Conservation (phyloP, 305 asterid species). For the Solanum hybrid region DNA sequence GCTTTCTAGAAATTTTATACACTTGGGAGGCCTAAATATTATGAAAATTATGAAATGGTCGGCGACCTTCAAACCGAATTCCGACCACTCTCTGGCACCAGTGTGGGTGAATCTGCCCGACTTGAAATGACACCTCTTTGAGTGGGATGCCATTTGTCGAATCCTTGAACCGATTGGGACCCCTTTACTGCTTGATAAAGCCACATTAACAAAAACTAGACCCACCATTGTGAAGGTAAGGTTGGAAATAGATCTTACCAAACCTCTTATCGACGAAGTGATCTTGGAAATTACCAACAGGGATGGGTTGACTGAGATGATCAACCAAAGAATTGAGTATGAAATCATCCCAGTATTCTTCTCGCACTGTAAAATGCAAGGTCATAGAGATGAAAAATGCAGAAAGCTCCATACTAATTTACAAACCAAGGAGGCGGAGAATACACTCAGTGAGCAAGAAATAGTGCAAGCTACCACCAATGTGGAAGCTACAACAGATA, state of each 20-base stretch:
- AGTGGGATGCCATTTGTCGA: neutral
- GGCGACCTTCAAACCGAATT: neutral
- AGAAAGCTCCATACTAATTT: neutral
- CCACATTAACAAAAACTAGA: neutral
- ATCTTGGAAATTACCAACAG: neutral
- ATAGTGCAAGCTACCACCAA: neutral
- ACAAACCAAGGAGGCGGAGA: neutral
- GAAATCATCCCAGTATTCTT: neutral
- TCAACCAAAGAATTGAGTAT: neutral
- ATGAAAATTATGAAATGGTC: neutral
- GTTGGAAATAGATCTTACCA: neutral
- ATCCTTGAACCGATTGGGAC: neutral
- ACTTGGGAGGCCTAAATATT: neutral
- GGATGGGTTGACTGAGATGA: neutral
- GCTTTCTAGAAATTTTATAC: neutral
- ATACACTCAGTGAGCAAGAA: neutral
- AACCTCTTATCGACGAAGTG: neutral
- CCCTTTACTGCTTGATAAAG: neutral
- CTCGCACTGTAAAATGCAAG: neutral
- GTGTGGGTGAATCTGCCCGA: neutral
- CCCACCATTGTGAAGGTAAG: neutral
- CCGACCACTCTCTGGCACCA: neutral
- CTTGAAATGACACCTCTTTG: neutral
- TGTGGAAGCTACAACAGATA: neutral
- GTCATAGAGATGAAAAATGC: neutral